A percentile compares a stretch with the other conserved stretches of the same genome.
Conservation (phyloP, 352 stramenopile species). For the Thraustotheca clavata region DNA sequence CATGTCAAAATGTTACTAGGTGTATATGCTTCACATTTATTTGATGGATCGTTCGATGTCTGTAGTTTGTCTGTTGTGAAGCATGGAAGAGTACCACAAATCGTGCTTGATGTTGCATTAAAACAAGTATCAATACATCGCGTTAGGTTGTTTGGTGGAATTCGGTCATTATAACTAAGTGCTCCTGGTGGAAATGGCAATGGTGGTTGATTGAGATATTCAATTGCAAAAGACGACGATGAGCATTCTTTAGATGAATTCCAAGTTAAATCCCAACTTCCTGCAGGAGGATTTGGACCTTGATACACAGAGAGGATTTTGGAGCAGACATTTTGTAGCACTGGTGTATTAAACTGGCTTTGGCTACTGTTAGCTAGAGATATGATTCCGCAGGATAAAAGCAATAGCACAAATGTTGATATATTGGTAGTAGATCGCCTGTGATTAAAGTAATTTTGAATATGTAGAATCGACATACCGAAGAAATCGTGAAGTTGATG, state of each 20-base stretch:
- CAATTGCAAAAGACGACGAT: background rate
- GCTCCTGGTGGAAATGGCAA: background rate
- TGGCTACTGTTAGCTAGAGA: conserved; percentile 57
- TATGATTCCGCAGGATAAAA: conserved; percentile 68
- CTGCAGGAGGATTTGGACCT: background rate
- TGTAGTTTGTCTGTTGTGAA: conserved; percentile 35
- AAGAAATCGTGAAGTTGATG: conserved; percentile 44
- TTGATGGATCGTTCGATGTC: conserved; percentile 23
- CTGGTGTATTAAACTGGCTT: conserved; percentile 40
- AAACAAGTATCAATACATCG: conserved; percentile 55
- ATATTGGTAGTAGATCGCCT: conserved; percentile 53
- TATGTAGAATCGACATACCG: conserved; percentile 16
- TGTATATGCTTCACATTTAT: conserved; percentile 49
- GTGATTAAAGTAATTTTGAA: background rate
- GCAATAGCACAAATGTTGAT: conserved; percentile 59
- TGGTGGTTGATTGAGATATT: background rate
- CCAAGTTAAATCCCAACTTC: background rate
- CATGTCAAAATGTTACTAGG: conserved; percentile 61
- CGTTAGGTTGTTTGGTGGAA: background rate
- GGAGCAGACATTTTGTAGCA: background rate
- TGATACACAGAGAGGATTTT: conserved; percentile 6
- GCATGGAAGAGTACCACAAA: conserved; percentile 57
- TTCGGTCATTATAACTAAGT: background rate
- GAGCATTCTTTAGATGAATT: background rate
- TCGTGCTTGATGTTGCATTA: conserved; percentile 25